phyloP scores from a whole-genome alignment of 1,284 basidiomycete species.

The Trichosporon ovoides region DNA sequence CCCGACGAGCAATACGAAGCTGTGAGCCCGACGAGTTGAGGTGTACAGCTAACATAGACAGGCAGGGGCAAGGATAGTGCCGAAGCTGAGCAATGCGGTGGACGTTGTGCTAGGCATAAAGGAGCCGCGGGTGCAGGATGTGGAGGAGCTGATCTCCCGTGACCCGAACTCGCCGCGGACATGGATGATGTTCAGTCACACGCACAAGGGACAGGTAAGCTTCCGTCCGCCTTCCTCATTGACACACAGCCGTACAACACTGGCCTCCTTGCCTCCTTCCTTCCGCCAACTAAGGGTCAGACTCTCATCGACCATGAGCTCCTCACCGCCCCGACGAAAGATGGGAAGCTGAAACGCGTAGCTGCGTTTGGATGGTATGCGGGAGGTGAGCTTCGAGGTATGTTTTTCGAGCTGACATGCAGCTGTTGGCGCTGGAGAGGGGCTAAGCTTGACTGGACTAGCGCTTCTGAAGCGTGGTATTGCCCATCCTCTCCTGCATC shows the following conservation, averaged over 20 bases:
- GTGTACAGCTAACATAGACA: slow-evolving; percentile 38
- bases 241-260: slow-evolving; percentile 73
- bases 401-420: not conserved
- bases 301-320: slow-evolving; percentile 80
- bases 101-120: slow-evolving; percentile 82
- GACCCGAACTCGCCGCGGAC: slow-evolving; percentile 30
- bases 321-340: slow-evolving; percentile 52
- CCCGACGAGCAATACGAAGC: slow-evolving; percentile 59
- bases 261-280: slow-evolving; percentile 64
- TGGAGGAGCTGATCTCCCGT: slow-evolving; percentile 43
- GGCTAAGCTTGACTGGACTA: slow-evolving; percentile 69
- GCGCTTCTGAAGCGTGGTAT: slow-evolving; percentile 70
- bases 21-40: slow-evolving; percentile 51
- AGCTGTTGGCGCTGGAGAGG: slow-evolving; percentile 64
- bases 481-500: slow-evolving; percentile 76
- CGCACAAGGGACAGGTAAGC: slow-evolving; percentile 59
- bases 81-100: slow-evolving; percentile 56
- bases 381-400: slow-evolving; percentile 57
- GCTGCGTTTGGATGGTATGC: slow-evolving; percentile 87
- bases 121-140: slow-evolving; percentile 64
- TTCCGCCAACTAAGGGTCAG: slow-evolving; percentile 49
- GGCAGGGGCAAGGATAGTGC: slow-evolving; percentile 68
- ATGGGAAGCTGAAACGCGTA: slow-evolving; percentile 60
- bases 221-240: not conserved
- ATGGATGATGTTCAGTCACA: slow-evolving; percentile 80